Evolutionary conservation across 176 grass and related monocot species (phyloP).

Genomic region (Areca catechu): DNA sequence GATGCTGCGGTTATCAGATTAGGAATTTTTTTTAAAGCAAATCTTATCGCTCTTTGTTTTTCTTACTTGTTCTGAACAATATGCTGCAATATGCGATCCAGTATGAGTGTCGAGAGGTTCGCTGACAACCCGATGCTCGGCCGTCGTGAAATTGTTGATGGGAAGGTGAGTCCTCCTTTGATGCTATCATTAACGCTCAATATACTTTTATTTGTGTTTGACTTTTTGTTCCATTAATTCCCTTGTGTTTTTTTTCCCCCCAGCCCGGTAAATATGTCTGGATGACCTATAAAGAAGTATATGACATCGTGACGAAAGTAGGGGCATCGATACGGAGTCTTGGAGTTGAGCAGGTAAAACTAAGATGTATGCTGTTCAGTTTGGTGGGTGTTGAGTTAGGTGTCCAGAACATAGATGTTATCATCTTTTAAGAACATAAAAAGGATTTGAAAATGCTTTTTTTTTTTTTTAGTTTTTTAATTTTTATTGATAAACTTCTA

Average conservation of each 20-base stretch:
- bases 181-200: neutral
- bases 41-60: no score
- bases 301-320: slow-evolving; percentile 44
- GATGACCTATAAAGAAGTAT: slow-evolving; percentile 63
- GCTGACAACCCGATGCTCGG: slow-evolving; percentile 78
- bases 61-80: no score
- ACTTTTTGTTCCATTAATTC: neutral
- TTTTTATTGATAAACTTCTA: no score
- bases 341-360: slow-evolving; percentile 48
- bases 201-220: neutral
- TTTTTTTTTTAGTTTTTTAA: no score
- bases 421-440: no score
- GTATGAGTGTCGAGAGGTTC: slow-evolving; percentile 52
- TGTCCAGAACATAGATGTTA: no score
- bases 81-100: slow-evolving; percentile 10
- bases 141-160: slow-evolving; percentile 47
- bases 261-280: slow-evolving; percentile 67
- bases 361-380: neutral
- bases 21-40: no score
- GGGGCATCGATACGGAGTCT: slow-evolving; percentile 57
- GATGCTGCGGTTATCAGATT: no score
- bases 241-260: slow-evolving; percentile 11
- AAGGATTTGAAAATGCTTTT: no score
- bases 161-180: slow-evolving; percentile 32
- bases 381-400: no score